phyloP scores from a whole-genome alignment of 139 green algal species.

The Auxenochlorella pyrenoidosa region DNA sequence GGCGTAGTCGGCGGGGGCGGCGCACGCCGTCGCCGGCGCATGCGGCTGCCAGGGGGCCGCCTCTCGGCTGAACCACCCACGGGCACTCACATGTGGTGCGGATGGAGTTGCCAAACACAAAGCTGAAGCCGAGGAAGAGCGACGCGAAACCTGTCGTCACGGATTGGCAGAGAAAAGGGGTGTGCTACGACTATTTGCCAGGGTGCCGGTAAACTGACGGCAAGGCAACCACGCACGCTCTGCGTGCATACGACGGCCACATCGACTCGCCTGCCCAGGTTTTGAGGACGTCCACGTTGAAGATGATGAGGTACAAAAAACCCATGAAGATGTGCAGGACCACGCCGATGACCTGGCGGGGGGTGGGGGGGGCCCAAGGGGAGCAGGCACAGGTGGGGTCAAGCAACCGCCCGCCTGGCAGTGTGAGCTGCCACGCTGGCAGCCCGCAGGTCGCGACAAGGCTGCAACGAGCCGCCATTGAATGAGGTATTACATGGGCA shows the following conservation, averaged over 20 bases:
- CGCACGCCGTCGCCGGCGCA: too few species aligned
- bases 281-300: constrained; percentile 44
- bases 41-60: background rate
- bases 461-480: too few species aligned
- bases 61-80: background rate
- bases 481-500: too few species aligned
- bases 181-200: too few species aligned
- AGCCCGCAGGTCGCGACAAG: too few species aligned
- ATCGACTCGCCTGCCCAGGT: background rate
- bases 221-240: too few species aligned
- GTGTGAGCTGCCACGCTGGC: too few species aligned
- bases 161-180: too few species aligned
- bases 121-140: constrained; percentile 36
- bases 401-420: background rate
- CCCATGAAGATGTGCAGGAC: constrained; percentile 40
- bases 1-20: background rate
- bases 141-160: constrained; percentile 3
- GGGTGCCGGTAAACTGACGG: too few species aligned
- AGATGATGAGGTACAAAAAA: constrained; percentile 75
- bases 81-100: constrained; percentile 25
- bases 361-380: background rate
- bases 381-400: background rate
- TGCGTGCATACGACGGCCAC: too few species aligned
- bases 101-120: constrained; percentile 51
- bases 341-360: background rate